These are phyloP conservation scores for Yarrowia alimentaria DNA, from an alignment of 805 yeast genomes.

Conservation along the genomic window DNA sequence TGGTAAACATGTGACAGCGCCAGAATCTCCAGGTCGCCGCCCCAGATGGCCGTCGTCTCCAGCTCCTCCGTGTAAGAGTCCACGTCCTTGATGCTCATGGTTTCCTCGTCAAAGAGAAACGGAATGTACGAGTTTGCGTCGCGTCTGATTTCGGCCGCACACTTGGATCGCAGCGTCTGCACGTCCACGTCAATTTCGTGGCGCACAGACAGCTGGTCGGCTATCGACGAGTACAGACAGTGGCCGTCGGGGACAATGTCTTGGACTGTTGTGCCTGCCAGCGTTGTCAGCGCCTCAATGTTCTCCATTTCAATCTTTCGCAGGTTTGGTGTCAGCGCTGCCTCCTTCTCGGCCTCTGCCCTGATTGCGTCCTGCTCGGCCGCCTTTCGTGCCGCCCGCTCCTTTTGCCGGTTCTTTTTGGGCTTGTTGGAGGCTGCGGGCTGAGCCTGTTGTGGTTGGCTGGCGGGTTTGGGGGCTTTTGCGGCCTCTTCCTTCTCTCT, in stretches of 20 bases:
- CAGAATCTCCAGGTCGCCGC: conserved; percentile 87
- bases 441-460: too few relatives aligned
- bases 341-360: conserved; percentile 70
- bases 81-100: conserved; percentile 61
- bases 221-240: conserved; percentile 82
- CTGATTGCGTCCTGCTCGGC: conserved; percentile 62
- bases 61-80: conserved; percentile 67
- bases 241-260: conserved; percentile 92
- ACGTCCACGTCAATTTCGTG: conserved; percentile 46
- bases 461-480: conserved; percentile 6
- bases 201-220: conserved; percentile 68
- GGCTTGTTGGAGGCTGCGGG: conserved; percentile 25
- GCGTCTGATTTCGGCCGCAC: conserved; percentile 63
- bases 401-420: conserved; percentile 80
- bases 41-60: conserved; percentile 87
- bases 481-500: conserved; percentile 33
- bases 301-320: conserved; percentile 70
- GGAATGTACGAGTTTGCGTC: conserved; percentile 75
- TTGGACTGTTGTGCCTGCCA: conserved; percentile 51
- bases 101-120: conserved; percentile 75
- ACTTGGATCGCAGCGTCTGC: conserved; percentile 56
- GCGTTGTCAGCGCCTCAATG: conserved; percentile 52
- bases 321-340: conserved; percentile 61
- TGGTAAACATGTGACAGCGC: conserved; percentile 73
- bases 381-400: conserved; percentile 71